Evolutionary conservation across 2,329 filamentous ascomycete genomes (phyloP).

Genomic region (Cladosporium sp.): DNA sequence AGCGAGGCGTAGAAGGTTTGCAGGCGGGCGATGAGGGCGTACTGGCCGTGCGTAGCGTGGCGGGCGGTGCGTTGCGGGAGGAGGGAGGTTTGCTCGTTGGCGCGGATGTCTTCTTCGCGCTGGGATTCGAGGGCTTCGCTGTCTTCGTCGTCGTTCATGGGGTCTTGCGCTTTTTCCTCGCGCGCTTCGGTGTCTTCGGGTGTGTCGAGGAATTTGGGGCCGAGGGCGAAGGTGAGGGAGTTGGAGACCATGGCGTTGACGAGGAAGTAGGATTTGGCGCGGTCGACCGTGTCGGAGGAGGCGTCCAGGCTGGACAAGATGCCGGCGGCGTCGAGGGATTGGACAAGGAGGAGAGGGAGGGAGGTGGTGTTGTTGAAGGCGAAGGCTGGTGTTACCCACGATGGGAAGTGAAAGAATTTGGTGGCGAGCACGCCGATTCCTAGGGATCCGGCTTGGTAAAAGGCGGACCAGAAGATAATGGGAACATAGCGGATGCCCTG

Average conservation of each 20-base stretch:
- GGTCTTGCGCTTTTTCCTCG: slow-evolving; percentile 15
- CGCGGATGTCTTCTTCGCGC: slow-evolving; percentile 25
- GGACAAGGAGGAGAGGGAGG: slow-evolving; percentile 49
- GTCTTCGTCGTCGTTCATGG: slow-evolving; percentile 20
- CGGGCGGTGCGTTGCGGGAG: slow-evolving; percentile 40
- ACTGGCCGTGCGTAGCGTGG: slow-evolving; percentile 26
- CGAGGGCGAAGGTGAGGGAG: slow-evolving; percentile 61
- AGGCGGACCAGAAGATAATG: slow-evolving; percentile 46
- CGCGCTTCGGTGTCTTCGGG: slow-evolving; percentile 26
- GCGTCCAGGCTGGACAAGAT: slow-evolving; percentile 49
- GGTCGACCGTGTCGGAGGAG: slow-evolving; percentile 47
- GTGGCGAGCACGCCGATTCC: slow-evolving; percentile 42
- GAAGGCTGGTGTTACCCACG: slow-evolving; percentile 52
- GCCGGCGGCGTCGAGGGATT: slow-evolving; percentile 53
- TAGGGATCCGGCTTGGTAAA: slow-evolving; percentile 49
- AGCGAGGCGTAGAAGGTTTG: slow-evolving; percentile 34
- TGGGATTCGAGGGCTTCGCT: slow-evolving; percentile 27
- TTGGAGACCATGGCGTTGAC: slow-evolving; percentile 61
- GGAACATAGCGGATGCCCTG: slow-evolving; percentile 20
- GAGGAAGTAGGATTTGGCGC: slow-evolving; percentile 63
- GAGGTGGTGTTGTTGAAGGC: slow-evolving; percentile 57
- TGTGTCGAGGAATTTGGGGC: slow-evolving; percentile 54
- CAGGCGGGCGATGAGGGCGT: slow-evolving; percentile 32
- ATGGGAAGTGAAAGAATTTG: slow-evolving; percentile 45
- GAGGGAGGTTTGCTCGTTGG: slow-evolving; percentile 49